Evolutionary conservation across 495 filamentous ascomycete genomes (phyloP).

Genomic region (Annulohypoxylon nitens): DNA sequence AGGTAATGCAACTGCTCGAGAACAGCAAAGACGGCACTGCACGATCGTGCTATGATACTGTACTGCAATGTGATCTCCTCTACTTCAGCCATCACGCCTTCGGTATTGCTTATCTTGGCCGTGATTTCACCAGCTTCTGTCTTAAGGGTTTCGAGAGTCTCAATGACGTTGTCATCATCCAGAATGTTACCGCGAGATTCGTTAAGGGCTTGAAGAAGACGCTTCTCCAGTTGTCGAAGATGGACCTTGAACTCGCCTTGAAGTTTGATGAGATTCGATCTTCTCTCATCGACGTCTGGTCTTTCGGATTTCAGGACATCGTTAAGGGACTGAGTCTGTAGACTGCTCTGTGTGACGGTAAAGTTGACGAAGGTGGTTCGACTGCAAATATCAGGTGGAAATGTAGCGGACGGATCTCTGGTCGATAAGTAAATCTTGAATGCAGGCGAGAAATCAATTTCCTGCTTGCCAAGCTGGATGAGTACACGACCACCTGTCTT

Average conservation of each 20-base stretch:
- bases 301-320: conserved; percentile 97
- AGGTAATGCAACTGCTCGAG: conserved; percentile 97
- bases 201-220: conserved; percentile 92
- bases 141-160: conserved; percentile 97
- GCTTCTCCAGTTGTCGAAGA: conserved; percentile 95
- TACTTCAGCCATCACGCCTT: conserved; percentile 98
- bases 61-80: conserved; percentile 95
- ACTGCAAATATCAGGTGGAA: conserved; percentile 98
- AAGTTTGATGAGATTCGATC: conserved; percentile 96
- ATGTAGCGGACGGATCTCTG: conserved; percentile 93
- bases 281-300: conserved; percentile 96
- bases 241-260: conserved; percentile 99
- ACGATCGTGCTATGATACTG: conserved; percentile 89
- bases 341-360: conserved; percentile 97
- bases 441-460: conserved; percentile 98
- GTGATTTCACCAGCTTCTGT: conserved; percentile 97
- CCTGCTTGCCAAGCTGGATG: conserved; percentile 97
- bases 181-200: conserved; percentile 98
- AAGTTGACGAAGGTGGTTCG: conserved; percentile 99
- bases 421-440: conserved; percentile 98
- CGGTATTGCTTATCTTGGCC: conserved; percentile 93
- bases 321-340: conserved; percentile 97
- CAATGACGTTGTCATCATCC: conserved; percentile 97
- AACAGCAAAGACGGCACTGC: conserved; percentile 96
- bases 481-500: conserved; percentile 99